Evolutionary conservation across 768 basidiomycete species (phyloP).

Genomic region (Russula foetens): DNA sequence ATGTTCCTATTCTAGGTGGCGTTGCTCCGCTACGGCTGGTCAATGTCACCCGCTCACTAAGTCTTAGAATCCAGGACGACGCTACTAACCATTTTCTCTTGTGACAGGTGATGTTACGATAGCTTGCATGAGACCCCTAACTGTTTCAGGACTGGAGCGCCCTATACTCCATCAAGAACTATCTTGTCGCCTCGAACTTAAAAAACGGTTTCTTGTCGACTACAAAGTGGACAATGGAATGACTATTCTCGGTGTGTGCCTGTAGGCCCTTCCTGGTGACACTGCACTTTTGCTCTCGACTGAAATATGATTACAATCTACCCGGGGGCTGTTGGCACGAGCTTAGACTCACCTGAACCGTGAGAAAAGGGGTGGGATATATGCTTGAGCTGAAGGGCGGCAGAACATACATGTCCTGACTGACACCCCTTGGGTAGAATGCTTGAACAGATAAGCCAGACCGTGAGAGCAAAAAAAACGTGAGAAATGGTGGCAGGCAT

Average conservation of each 20-base stretch:
- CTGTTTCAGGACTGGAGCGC: background rate
- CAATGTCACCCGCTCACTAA: background rate
- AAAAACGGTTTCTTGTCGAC: conserved; percentile 18
- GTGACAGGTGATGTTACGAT: background rate
- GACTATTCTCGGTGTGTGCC: background rate
- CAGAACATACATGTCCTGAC: no score
- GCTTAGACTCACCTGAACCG: no score
- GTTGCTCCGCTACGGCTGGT: background rate
- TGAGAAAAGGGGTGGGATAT: no score
- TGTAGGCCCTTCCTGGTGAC: background rate
- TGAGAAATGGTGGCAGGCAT: background rate
- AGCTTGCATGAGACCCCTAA: background rate
- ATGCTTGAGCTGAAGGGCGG: no score
- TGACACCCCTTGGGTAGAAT: no score
- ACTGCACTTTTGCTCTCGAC: background rate
- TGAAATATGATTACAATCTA: no score
- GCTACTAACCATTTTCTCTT: background rate
- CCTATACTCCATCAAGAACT: background rate
- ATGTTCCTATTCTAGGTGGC: background rate
- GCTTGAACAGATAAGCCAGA: no score
- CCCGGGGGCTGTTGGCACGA: no score
- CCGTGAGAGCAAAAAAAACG: background rate
- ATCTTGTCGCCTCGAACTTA: conserved; percentile 80
- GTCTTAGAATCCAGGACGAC: no score
- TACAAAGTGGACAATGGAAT: background rate